phyloP scores from a whole-genome alignment of 2,329 filamentous ascomycete species.

The Trichoderma sp. region DNA sequence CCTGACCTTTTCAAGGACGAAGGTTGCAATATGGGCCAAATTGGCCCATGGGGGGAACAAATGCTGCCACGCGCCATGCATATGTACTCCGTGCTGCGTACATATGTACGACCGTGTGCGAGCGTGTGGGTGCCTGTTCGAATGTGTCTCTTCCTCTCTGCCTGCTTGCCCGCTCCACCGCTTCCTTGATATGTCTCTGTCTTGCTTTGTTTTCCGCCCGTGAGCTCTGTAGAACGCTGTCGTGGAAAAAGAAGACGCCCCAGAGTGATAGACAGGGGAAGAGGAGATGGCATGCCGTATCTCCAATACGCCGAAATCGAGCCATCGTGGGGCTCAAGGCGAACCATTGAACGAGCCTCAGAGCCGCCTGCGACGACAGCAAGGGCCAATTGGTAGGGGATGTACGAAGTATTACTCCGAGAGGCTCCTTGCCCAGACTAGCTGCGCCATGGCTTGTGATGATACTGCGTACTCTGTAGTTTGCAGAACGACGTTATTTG shows the following conservation, averaged over 20 bases:
- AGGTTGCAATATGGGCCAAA: neutral
- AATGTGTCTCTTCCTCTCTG: neutral
- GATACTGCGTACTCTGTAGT: too few species aligned
- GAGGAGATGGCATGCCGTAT: neutral
- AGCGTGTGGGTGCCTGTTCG: neutral
- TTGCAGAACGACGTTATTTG: neutral
- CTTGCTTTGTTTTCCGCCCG: neutral
- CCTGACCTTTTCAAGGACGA: neutral
- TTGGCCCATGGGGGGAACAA: neutral
- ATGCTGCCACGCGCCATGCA: slow-evolving; percentile 17
- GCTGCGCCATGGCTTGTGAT: too few species aligned
- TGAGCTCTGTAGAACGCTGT: slow-evolving; percentile 3
- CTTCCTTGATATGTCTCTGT: neutral
- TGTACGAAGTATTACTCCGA: neutral
- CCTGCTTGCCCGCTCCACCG: slow-evolving; percentile 12
- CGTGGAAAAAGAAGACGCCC: neutral
- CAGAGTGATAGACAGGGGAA: neutral
- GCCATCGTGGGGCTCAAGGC: slow-evolving; percentile 19
- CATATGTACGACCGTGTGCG: neutral
- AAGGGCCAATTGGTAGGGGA: neutral
- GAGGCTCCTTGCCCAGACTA: neutral
- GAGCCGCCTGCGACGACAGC: neutral
- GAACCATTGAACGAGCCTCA: neutral
- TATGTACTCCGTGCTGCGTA: slow-evolving; percentile 24
- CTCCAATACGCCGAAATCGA: slow-evolving; percentile 23